Evolutionary conservation across 1,284 basidiomycete species (phyloP).

Genomic region (Fomes fomentarius): DNA sequence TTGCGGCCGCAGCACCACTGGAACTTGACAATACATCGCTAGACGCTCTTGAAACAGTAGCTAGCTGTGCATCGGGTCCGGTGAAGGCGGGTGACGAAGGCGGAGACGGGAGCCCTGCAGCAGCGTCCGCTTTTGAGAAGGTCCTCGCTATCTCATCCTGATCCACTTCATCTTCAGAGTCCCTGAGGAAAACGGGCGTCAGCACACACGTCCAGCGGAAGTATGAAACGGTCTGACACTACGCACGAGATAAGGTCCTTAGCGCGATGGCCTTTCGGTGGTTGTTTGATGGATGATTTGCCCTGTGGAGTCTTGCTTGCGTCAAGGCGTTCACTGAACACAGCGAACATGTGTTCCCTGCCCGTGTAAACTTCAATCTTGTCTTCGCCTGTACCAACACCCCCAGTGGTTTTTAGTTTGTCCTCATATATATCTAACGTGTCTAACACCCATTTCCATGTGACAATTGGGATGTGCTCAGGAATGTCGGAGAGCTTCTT

Average conservation of each 20-base stretch:
- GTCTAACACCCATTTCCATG: conserved; percentile 59
- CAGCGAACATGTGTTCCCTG: conserved; percentile 47
- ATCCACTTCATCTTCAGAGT: too few species aligned
- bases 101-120: conserved; percentile 11
- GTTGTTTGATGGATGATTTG: too few species aligned
- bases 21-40: too few species aligned
- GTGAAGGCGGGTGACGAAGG: conserved; percentile 7
- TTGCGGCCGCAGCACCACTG: too few species aligned
- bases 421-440: conserved; percentile 10
- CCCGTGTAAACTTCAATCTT: conserved; percentile 33
- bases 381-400: conserved; percentile 34
- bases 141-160: conserved; percentile 18
- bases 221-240: neutral
- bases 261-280: too few species aligned
- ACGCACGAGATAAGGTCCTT: conserved; percentile 31
- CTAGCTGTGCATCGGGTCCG: neutral
- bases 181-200: conserved; percentile 19
- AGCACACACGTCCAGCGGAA: neutral
- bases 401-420: too few species aligned
- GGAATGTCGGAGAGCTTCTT: conserved; percentile 59
- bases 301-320: conserved; percentile 34
- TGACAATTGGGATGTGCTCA: conserved; percentile 60
- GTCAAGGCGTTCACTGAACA: conserved; percentile 50
- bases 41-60: too few species aligned
- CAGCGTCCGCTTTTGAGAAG: neutral